Evolutionary conservation across 192 early-diverging fungal genomes (phyloP).

Genomic region (Cladochytrium replicatum): DNA sequence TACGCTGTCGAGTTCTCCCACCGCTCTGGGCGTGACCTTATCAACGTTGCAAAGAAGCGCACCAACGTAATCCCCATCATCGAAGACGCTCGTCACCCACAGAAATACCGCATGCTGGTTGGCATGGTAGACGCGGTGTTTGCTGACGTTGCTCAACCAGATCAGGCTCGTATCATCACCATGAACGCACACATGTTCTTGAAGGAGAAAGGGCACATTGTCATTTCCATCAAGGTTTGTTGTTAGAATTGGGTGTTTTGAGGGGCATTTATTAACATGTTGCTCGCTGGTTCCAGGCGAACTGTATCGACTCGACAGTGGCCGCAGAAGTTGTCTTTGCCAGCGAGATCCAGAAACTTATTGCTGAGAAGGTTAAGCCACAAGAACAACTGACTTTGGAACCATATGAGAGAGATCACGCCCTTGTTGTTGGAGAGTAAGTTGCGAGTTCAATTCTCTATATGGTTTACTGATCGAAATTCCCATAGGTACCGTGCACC

Average conservation of each 20-base stretch:
- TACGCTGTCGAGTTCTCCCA: slow-evolving; percentile 99
- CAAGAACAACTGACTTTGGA: slow-evolving; percentile 95
- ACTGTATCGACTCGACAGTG: slow-evolving; percentile 98
- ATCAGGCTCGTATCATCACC: slow-evolving; percentile 98
- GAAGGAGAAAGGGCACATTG: slow-evolving; percentile 93
- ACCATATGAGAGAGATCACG: slow-evolving; percentile 99
- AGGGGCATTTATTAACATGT: too few relatives aligned
- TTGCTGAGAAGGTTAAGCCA: slow-evolving; percentile 78
- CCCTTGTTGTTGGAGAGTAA: slow-evolving; percentile 91
- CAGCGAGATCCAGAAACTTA: slow-evolving; percentile 91
- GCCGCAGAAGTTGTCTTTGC: slow-evolving; percentile 95
- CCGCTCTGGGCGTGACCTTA: slow-evolving; percentile 95
- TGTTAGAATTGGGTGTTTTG: too few relatives aligned
- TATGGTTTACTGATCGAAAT: too few relatives aligned
- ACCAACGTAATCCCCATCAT: slow-evolving; percentile 99
- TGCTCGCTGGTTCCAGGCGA: slow-evolving; percentile 48
- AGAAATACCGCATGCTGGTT: slow-evolving; percentile 99
- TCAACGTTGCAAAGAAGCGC: slow-evolving; percentile 99
- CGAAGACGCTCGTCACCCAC: slow-evolving; percentile 98
- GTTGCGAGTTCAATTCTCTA: too few relatives aligned
- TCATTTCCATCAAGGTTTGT: slow-evolving; percentile 95
- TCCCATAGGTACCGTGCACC: too few relatives aligned
- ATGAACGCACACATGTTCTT: slow-evolving; percentile 97
- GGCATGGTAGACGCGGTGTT: slow-evolving; percentile 98
- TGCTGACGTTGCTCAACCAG: slow-evolving; percentile 98